Percentiles rank a stretch among this genome's conserved stretches.
These are phyloP conservation scores for Nakazawaea anatomiae DNA, from an alignment of 805 yeast species.

Conservation along the genomic window DNA sequence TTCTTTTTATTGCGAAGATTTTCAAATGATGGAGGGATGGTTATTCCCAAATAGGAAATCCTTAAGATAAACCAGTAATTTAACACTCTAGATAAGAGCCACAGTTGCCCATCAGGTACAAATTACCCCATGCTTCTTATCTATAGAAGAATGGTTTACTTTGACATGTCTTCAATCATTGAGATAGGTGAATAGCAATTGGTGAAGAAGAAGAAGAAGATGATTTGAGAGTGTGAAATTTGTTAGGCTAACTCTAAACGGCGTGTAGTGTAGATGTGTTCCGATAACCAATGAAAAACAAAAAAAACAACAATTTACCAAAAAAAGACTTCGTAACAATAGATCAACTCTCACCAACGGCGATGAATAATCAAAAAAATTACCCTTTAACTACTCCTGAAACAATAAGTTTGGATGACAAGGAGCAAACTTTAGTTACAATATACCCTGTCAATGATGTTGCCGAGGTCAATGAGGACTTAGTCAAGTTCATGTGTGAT, in stretches of 20 bases:
- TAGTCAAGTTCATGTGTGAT: conserved; percentile 39
- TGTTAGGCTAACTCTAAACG: too few relatives aligned
- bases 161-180: too few relatives aligned
- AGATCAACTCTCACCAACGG: background rate
- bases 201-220: too few relatives aligned
- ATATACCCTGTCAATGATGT: conserved; percentile 51
- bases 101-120: too few relatives aligned
- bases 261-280: too few relatives aligned
- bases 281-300: too few relatives aligned
- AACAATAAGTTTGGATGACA: conserved; percentile 35
- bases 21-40: background rate
- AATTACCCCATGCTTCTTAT: too few relatives aligned
- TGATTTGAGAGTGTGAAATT: too few relatives aligned
- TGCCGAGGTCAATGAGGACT: conserved; percentile 40
- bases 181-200: too few relatives aligned
- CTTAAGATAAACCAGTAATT: background rate
- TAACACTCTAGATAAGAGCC: background rate
- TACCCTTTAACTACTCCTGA: conserved; percentile 29
- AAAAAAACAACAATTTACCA: too few relatives aligned
- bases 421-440: conserved; percentile 40
- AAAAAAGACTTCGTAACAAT: too few relatives aligned
- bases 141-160: too few relatives aligned
- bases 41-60: conserved; percentile 9
- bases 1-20: background rate
- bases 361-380: conserved; percentile 6